phyloP scores from a whole-genome alignment of 2,329 filamentous ascomycete species.

The Penicillium griseofulvum region DNA sequence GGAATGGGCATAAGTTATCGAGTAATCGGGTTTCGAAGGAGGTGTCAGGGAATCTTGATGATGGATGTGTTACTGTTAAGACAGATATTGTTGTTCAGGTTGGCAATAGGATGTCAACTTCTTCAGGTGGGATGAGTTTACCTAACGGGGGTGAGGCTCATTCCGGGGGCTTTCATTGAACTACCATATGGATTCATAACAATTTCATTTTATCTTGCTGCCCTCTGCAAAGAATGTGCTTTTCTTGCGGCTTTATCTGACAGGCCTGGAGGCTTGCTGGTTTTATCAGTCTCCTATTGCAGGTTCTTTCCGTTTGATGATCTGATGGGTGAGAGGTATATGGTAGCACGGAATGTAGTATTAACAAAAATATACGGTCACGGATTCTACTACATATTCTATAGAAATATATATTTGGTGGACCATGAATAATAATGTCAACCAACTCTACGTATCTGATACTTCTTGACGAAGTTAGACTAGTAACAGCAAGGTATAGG shows the following conservation, averaged over 20 bases:
- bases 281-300: too few relatives aligned
- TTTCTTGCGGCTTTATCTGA: too few relatives aligned
- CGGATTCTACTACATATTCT: too few relatives aligned
- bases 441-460: too few relatives aligned
- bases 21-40: constrained; percentile 12
- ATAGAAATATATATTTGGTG: not conserved
- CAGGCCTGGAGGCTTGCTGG: too few relatives aligned
- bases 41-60: constrained; percentile 11
- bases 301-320: not conserved
- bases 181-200: too few relatives aligned
- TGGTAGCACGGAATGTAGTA: too few relatives aligned
- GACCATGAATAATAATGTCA: not conserved
- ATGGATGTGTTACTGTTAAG: constrained; percentile 26
- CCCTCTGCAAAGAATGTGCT: too few relatives aligned
- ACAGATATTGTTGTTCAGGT: constrained; percentile 35
- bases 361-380: too few relatives aligned
- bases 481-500: not conserved
- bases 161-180: not conserved
- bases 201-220: too few relatives aligned
- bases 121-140: constrained; percentile 16
- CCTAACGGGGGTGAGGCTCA: constrained; percentile 13
- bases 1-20: constrained; percentile 13
- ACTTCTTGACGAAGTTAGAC: not conserved
- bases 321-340: too few relatives aligned
- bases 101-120: constrained; percentile 18